phyloP scores from a whole-genome alignment of 2,329 filamentous ascomycete species.

The Aquanectria penicillioides region DNA sequence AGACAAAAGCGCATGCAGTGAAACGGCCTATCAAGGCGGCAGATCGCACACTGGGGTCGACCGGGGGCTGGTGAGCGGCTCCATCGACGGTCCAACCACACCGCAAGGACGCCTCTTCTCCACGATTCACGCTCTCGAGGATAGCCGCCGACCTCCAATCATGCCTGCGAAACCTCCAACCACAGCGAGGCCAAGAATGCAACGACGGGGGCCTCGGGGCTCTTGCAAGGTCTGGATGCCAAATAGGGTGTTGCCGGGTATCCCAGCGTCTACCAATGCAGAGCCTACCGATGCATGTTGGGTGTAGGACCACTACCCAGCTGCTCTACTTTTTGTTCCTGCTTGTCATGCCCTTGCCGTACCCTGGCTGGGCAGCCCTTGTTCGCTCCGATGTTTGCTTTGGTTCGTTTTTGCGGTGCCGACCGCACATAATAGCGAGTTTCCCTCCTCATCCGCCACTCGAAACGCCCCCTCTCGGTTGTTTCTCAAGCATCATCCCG shows the following conservation, averaged over 20 bases:
- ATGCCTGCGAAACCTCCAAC: slow-evolving; percentile 33
- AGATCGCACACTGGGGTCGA: slow-evolving; percentile 23
- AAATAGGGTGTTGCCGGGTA: slow-evolving; percentile 19
- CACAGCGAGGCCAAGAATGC: slow-evolving; percentile 16
- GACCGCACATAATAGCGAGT: slow-evolving; percentile 21
- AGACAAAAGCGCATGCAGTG: slow-evolving; percentile 33
- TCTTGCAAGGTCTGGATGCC: slow-evolving; percentile 7
- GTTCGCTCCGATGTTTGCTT: background rate
- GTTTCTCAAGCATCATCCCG: background rate
- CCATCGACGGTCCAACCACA: slow-evolving; percentile 32
- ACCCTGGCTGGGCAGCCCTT: slow-evolving; percentile 4
- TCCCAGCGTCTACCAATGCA: slow-evolving; percentile 12
- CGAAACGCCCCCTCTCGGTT: background rate
- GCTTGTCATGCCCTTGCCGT: slow-evolving; percentile 17
- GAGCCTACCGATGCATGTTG: background rate
- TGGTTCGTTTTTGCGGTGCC: slow-evolving; percentile 8
- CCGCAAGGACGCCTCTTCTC: slow-evolving; percentile 24
- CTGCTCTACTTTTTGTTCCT: slow-evolving; percentile 11
- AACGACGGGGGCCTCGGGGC: slow-evolving; percentile 10
- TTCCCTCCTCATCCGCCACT: slow-evolving; percentile 1
- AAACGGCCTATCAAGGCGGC: slow-evolving; percentile 37
- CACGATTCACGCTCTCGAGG: slow-evolving; percentile 32
- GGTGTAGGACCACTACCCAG: background rate
- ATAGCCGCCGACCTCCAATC: slow-evolving; percentile 22
- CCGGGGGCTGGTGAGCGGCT: slow-evolving; percentile 28